phyloP scores from a whole-genome alignment of 2,329 filamentous ascomycete genomes.

The Amauroascus verrucosus region DNA sequence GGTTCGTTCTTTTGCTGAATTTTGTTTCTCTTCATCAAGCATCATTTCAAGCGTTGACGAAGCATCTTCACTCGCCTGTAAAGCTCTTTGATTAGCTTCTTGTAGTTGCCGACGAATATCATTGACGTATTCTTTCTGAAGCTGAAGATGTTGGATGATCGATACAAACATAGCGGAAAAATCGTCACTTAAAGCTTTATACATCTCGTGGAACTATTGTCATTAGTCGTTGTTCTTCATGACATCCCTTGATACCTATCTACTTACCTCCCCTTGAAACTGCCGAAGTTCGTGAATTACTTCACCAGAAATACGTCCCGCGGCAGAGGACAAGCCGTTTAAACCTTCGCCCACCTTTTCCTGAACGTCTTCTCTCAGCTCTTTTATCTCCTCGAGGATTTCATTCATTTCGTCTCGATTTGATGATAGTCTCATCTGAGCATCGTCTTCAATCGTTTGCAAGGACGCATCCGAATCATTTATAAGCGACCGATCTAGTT shows the following conservation, averaged over 20 bases:
- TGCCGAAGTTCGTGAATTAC: constrained; percentile 73
- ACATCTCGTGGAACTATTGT: constrained; percentile 65
- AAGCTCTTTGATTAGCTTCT: constrained; percentile 55
- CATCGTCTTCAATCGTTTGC: constrained; percentile 54
- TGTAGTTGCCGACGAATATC: constrained; percentile 61
- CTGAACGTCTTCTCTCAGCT: constrained; percentile 81
- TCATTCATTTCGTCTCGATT: constrained; percentile 79
- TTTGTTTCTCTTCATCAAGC: constrained; percentile 64
- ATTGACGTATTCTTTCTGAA: constrained; percentile 68
- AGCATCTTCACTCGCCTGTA: constrained; percentile 57
- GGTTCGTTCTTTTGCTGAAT: constrained; percentile 62
- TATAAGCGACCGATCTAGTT: constrained; percentile 59
- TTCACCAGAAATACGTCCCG: constrained; percentile 79
- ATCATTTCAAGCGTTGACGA: constrained; percentile 57
- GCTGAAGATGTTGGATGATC: constrained; percentile 60
- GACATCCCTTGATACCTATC: constrained; percentile 15
- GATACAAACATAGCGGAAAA: constrained; percentile 80
- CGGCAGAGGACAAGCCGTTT: constrained; percentile 69
- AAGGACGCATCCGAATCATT: constrained; percentile 60
- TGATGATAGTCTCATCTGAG: constrained; percentile 41
- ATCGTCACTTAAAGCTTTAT: constrained; percentile 70
- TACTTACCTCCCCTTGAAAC: constrained; percentile 60
- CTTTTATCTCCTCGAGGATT: constrained; percentile 85
- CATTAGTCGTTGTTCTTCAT: constrained; percentile 17
- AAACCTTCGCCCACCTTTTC: constrained; percentile 73